Evolutionary conservation across 2,329 filamentous ascomycete genomes (phyloP).

Genomic region (Fusarium palustre): DNA sequence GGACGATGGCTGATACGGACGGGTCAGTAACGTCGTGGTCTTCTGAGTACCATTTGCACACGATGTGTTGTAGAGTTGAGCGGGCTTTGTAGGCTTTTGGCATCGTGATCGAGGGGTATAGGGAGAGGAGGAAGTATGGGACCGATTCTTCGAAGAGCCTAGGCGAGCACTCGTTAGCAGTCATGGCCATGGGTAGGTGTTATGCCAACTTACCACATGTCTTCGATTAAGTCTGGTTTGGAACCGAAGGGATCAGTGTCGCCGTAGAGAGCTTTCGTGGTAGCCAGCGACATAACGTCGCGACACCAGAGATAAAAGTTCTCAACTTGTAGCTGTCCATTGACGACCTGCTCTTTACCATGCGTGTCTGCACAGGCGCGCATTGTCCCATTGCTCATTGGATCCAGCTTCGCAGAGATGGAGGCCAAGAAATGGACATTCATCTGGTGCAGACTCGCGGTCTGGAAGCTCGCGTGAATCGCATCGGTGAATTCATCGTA

Average conservation of each 20-base stretch:
- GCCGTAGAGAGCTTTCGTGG: slow-evolving; percentile 57
- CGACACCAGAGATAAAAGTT: slow-evolving; percentile 56
- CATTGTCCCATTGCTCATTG: slow-evolving; percentile 21
- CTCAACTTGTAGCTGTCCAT: slow-evolving; percentile 46
- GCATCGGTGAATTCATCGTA: slow-evolving; percentile 48
- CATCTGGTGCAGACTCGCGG: slow-evolving; percentile 51
- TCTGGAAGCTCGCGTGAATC: slow-evolving; percentile 50
- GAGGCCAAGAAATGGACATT: slow-evolving; percentile 32
- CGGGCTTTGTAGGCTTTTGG: slow-evolving; percentile 49
- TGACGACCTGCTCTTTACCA: slow-evolving; percentile 21
- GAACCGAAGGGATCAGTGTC: slow-evolving; percentile 56
- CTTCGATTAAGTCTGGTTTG: slow-evolving; percentile 31
- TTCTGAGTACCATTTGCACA: slow-evolving; percentile 50
- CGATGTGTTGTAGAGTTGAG: slow-evolving; percentile 41
- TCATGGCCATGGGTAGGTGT: accelerated
- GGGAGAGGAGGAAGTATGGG: slow-evolving; percentile 46
- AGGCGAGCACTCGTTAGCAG: not conserved
- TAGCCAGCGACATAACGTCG: slow-evolving; percentile 54
- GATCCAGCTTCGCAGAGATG: slow-evolving; percentile 29
- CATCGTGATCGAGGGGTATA: slow-evolving; percentile 49
- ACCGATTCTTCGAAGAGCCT: slow-evolving; percentile 45
- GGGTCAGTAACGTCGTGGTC: slow-evolving; percentile 45
- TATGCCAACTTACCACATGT: slow-evolving; percentile 32
- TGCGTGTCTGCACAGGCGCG: slow-evolving; percentile 4
- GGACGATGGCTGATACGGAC: slow-evolving; percentile 45